phyloP scores from a whole-genome alignment of 371 early-diverging fungal genomes.

The Mucor ambiguus region DNA sequence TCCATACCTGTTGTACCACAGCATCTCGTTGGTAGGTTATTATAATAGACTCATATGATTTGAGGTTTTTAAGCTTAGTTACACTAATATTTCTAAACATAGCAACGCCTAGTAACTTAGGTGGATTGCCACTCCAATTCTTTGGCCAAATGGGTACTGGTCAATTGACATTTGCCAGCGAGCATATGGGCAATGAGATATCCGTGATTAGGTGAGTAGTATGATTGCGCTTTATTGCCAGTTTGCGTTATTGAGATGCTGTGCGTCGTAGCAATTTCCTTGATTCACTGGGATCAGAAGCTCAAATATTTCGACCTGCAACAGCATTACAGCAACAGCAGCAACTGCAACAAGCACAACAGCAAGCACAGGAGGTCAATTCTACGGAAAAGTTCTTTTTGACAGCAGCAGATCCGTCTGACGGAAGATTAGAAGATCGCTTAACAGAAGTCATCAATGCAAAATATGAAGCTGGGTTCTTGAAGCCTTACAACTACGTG shows the following conservation, averaged over 20 bases:
- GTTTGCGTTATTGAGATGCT: neutral
- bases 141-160: slow-evolving; percentile 37
- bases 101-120: slow-evolving; percentile 23
- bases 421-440: slow-evolving; percentile 81
- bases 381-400: slow-evolving; percentile 78
- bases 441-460: slow-evolving; percentile 89
- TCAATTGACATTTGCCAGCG: slow-evolving; percentile 67
- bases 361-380: slow-evolving; percentile 27
- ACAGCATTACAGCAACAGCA: slow-evolving; percentile 23
- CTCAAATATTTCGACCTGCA: slow-evolving; percentile 26
- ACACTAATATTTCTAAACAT: slow-evolving; percentile 11
- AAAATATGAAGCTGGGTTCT: slow-evolving; percentile 91
- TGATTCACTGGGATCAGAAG: slow-evolving; percentile 52
- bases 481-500: slow-evolving; percentile 94
- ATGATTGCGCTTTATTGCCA: neutral
- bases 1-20: slow-evolving; percentile 12
- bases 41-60: slow-evolving; percentile 9
- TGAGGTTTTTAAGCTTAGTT: slow-evolving; percentile 3
- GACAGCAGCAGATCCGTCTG: slow-evolving; percentile 88
- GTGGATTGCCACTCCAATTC: slow-evolving; percentile 27
- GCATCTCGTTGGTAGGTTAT: slow-evolving; percentile 14
- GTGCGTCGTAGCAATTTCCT: slow-evolving; percentile 51
- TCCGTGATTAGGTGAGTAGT: slow-evolving; percentile 49
- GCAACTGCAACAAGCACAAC: slow-evolving; percentile 19
- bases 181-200: slow-evolving; percentile 74